Percentiles rank a stretch among this genome's conserved stretches.
These are phyloP conservation scores for Cenococcum geophilum DNA, from an alignment of 495 filamentous ascomycete genomes.

Conservation along the genomic window DNA sequence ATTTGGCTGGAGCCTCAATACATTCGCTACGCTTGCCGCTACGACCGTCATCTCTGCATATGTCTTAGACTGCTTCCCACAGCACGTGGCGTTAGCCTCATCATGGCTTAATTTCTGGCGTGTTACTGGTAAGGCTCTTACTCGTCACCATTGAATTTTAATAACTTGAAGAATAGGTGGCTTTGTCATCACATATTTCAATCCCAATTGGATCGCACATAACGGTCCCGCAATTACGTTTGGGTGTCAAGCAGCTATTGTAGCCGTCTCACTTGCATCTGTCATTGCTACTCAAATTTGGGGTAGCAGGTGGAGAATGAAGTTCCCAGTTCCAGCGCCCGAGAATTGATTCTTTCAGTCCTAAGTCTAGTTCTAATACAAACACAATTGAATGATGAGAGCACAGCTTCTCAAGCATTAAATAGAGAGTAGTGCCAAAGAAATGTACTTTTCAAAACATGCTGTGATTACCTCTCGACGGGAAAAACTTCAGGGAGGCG, in stretches of 20 bases:
- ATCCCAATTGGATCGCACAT: slow-evolving; percentile 42
- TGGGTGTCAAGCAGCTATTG: slow-evolving; percentile 36
- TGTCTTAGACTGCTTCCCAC: slow-evolving; percentile 43
- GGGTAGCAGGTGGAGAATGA: slow-evolving; percentile 15
- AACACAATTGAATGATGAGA: no score
- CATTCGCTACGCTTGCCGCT: slow-evolving; percentile 22
- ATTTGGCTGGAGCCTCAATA: slow-evolving; percentile 28
- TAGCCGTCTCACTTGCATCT: slow-evolving; percentile 38
- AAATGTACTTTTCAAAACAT: no score
- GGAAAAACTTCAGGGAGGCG: no score
- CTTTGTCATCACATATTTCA: slow-evolving; percentile 46
- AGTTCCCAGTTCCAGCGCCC: not conserved
- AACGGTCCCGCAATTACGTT: no score
- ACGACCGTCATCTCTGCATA: slow-evolving; percentile 31
- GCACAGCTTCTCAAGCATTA: no score
- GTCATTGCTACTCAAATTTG: slow-evolving; percentile 20
- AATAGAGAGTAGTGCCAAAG: no score
- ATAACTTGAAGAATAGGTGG: slow-evolving; percentile 31
- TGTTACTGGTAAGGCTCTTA: no score
- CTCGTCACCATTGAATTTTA: slow-evolving; percentile 33
- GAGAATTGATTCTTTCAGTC: no score
- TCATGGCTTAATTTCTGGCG: no score
- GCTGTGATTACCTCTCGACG: no score
- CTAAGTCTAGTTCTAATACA: no score
- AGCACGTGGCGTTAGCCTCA: slow-evolving; percentile 40